Evolutionary conservation across 2,329 filamentous ascomycete species (phyloP).

Genomic region (Teratosphaeria epicoccoides): DNA sequence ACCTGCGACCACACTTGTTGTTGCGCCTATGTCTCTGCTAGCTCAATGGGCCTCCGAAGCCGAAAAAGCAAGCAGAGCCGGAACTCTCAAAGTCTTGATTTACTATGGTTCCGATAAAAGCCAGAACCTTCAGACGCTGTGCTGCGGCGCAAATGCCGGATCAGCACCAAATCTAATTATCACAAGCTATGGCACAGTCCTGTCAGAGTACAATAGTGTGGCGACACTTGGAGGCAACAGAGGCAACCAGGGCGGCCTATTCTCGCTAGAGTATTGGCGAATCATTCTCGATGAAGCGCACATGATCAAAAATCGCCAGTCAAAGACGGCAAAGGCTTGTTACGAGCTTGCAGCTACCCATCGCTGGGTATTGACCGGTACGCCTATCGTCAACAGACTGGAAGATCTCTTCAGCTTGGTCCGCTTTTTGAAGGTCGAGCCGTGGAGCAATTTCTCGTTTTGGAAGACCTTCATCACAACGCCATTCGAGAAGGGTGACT

Average conservation of each 20-base stretch:
- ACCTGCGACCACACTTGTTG: slow-evolving; percentile 80
- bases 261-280: slow-evolving; percentile 88
- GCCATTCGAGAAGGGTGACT: slow-evolving; percentile 92
- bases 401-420: slow-evolving; percentile 93
- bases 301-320: slow-evolving; percentile 74
- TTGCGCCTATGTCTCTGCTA: slow-evolving; percentile 96
- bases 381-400: slow-evolving; percentile 89
- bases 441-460: slow-evolving; percentile 98
- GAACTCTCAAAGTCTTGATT: slow-evolving; percentile 71
- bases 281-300: slow-evolving; percentile 94
- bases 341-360: slow-evolving; percentile 79
- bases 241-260: slow-evolving; percentile 56
- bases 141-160: slow-evolving; percentile 60
- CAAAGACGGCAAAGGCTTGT: slow-evolving; percentile 90
- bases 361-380: slow-evolving; percentile 88
- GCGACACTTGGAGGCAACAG: slow-evolving; percentile 55
- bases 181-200: slow-evolving; percentile 83
- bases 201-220: slow-evolving; percentile 79
- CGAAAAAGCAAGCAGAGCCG: slow-evolving; percentile 75
- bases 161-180: slow-evolving; percentile 83
- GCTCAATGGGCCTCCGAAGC: slow-evolving; percentile 96
- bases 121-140: slow-evolving; percentile 66
- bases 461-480: slow-evolving; percentile 99
- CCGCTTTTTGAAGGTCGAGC: slow-evolving; percentile 84
- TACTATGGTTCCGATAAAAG: slow-evolving; percentile 88